Evolutionary conservation across 352 stramenopile species (phyloP).

Genomic region (Pythium apleroticum): DNA sequence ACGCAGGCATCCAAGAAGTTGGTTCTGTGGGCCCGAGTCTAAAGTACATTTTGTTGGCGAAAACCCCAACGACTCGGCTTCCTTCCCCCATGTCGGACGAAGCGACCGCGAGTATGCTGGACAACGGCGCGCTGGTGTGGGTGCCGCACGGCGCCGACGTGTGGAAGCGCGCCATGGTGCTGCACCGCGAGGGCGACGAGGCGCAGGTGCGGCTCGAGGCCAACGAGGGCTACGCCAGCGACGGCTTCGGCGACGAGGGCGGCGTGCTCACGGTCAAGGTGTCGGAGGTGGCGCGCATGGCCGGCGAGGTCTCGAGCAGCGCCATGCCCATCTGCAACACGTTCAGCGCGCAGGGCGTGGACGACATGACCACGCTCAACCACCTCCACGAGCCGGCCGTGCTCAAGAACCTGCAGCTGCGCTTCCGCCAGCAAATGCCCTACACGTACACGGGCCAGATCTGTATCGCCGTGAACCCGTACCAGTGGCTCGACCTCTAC

Average conservation of each 20-base stretch:
- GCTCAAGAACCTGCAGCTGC: slow-evolving; percentile 74
- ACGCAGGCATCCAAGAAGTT: not conserved
- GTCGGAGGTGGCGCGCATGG: slow-evolving; percentile 57
- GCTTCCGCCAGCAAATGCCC: slow-evolving; percentile 65
- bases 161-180: slow-evolving; percentile 77
- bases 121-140: slow-evolving; percentile 77
- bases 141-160: slow-evolving; percentile 73
- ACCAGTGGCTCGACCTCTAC: slow-evolving; percentile 82
- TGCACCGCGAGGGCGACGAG: slow-evolving; percentile 46
- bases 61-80: not conserved
- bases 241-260: slow-evolving; percentile 61
- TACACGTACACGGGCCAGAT: slow-evolving; percentile 86
- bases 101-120: slow-evolving; percentile 40
- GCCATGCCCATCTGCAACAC: slow-evolving; percentile 86
- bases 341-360: slow-evolving; percentile 54
- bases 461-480: slow-evolving; percentile 80
- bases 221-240: slow-evolving; percentile 38
- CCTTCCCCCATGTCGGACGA: not conserved
- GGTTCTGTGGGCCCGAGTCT: not conserved
- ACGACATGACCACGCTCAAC: slow-evolving; percentile 84
- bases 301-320: slow-evolving; percentile 69
- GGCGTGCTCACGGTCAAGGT: slow-evolving; percentile 63
- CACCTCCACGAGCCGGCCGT: slow-evolving; percentile 78
- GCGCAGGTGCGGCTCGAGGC: slow-evolving; percentile 66
- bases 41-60: slow-evolving; percentile 7